Base-by-base conservation (phyloP, 441 rosid species). In the Brassica balearica region DNA sequence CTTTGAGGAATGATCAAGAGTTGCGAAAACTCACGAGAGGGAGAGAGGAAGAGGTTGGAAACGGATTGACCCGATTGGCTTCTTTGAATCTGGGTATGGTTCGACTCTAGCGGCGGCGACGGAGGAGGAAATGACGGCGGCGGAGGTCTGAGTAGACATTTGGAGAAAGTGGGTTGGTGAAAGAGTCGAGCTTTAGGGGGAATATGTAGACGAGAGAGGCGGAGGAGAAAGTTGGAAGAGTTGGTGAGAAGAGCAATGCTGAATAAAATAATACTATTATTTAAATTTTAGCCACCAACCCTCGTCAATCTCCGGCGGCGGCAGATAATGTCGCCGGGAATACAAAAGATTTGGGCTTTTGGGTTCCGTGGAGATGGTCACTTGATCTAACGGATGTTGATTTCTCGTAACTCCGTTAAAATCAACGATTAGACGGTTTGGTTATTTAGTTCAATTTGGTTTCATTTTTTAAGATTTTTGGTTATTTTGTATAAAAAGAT, bases 11-110 rank as follows among this genome's bases (percentile, higher is more conserved):
- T 34, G 41, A 34, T 34, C 41, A 34, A 34, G 8, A 29, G 34
- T 29, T 29, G 34, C 34, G 34, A 29, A 20, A 51, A 79, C 90
- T 74, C 68, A 88, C 97, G 80, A 74, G 86, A 84, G 58, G 61
- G 82, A 80, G 61, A 75, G 70, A 34, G 32, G 68, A 72, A 25
- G 60, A 43, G 67, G 77, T 43, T 70, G 80, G 83, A 92, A 86
- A 7, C 86, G 84, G 22, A 87, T 65, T 67, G 88, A 83, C 64
- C 82, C 85, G 11, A 82, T 68, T 53, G 71, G 43, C 0, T 48
- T 81, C 51, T 15, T 81, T 0, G 80, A 53, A 72, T 76, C 63
- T 27, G 71, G 56, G 68, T 1, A 59, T 7, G 29, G 34, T 19
- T 76, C 71, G 19, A 0, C n/a, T 74, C 48, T 75, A 3, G 5